Conservation (phyloP, 352 stramenopile genomes). For the Albugo laibachii region DNA sequence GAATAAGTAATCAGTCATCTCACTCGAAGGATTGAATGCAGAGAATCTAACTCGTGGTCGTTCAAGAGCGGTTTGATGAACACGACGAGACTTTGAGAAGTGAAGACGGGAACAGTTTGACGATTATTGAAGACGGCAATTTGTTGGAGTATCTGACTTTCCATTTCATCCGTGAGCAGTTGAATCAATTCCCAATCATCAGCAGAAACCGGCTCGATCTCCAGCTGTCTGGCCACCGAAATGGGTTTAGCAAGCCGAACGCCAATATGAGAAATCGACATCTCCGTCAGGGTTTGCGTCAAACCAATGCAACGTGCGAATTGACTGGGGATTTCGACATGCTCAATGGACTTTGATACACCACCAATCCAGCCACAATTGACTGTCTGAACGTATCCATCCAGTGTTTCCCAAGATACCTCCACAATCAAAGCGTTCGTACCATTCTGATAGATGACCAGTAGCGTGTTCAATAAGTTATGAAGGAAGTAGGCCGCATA, state of each 20-base stretch:
- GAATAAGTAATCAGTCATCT: background rate
- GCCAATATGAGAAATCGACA: constrained; percentile 33
- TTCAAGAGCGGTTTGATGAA: background rate
- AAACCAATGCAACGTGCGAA: constrained; percentile 68
- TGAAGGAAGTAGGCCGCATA: too few species aligned
- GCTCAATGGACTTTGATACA: constrained; percentile 20
- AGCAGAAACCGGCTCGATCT: constrained; percentile 63
- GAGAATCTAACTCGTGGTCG: background rate
- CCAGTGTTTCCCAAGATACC: constrained; percentile 54
- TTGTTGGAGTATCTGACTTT: constrained; percentile 67
- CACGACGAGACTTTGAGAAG: too few species aligned
- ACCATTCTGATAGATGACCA: constrained; percentile 7
- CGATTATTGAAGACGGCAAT: constrained; percentile 10
- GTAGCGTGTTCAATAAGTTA: too few species aligned
- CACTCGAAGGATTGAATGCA: background rate
- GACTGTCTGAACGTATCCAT: constrained; percentile 60
- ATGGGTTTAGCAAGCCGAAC: constrained; percentile 58
- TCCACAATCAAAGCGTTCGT: constrained; percentile 39
- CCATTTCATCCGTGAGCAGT: constrained; percentile 60
- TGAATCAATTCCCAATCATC: constrained; percentile 85
- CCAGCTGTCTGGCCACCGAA: constrained; percentile 42
- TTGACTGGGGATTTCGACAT: constrained; percentile 65
- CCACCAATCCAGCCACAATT: constrained; percentile 51
- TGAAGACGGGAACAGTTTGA: too few species aligned
- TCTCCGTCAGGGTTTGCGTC: constrained; percentile 29